Percentiles rank a stretch among this genome's conserved stretches.
These are phyloP conservation scores for Lunularia cruciata DNA, from an alignment of 225 moss, liverwort and hornwort species.

Conservation along the genomic window DNA sequence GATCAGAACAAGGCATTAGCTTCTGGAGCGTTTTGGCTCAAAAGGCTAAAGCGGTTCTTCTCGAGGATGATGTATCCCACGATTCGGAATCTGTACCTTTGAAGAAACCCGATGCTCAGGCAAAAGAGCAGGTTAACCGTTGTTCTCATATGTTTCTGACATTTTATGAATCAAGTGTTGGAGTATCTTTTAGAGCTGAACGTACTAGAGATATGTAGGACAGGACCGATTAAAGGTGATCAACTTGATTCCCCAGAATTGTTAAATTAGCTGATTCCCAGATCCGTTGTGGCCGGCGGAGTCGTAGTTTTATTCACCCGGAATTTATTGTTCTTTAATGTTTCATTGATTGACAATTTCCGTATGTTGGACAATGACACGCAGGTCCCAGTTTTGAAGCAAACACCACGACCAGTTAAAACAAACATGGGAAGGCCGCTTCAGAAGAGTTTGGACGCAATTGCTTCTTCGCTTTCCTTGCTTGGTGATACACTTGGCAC, in stretches of 20 bases:
- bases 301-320: no score
- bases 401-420: constrained; percentile 12
- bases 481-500: constrained; percentile 89
- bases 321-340: no score
- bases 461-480: constrained; percentile 86
- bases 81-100: constrained; percentile 1
- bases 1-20: constrained; percentile 69
- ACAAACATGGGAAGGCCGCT: constrained; percentile 42
- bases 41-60: constrained; percentile 66
- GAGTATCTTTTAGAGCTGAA: no score
- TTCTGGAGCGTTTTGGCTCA: constrained; percentile 78
- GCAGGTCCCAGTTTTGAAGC: constrained; percentile 23
- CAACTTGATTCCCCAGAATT: no score
- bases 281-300: no score
- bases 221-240: no score
- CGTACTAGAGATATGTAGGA: no score
- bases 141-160: background rate
- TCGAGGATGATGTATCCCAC: constrained; percentile 55
- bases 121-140: constrained; percentile 34
- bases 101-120: constrained; percentile 20
- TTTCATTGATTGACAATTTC: no score
- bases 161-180: no score
- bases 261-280: no score
- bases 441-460: constrained; percentile 84
- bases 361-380: background rate